Evolutionary conservation across 805 yeast genomes (phyloP), one percentile per base, ranked within the genome.

Genomic region (Candida cerambycidarum): DNA sequence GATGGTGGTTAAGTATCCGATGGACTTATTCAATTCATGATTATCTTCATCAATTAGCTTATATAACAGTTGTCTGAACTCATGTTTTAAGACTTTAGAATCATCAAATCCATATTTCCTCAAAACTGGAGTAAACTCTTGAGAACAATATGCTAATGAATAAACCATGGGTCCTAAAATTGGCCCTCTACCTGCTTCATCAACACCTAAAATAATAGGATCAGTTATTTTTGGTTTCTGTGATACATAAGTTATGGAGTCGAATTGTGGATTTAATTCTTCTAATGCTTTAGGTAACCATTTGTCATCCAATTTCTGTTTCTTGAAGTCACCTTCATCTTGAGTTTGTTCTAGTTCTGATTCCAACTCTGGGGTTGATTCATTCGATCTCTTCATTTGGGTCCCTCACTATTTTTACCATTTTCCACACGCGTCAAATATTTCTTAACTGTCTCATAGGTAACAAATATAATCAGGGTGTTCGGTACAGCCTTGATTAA

Each of bases 141-240:
- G 71, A 10, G 82, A 63, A 48, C 95, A 83, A 58, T 89, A 93
- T 3, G 93, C 82, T 5, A 89, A 71, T 3, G 96, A 96, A 57
- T 93, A 93, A 1, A 93, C 99, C 99, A 93, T 93, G 0, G 98
- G 95, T 0, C 99, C 99, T 31, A 95, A 56, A 0, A 95, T 97
- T 0, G 99, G 99, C 0, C 99, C 99, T 51, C 99, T 75, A 1
- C 99, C 99, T 0, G 99, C 99, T 60, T 93, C 99, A 62, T 93
- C 99, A 1, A 93, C 96, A 1, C 99, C 99, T 9, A 93, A 63
- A 7, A 82, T 73, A 1, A 82, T 75, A 10, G 42, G 25, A 2
- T 21, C 18, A 14, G 79, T 57, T 7, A 34, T 46, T 2, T 33
- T 39, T 0, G 89, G 89, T 2, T 82, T 62, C 0, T 62, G 65